Conservation (phyloP, 1,284 basidiomycete genomes). For the Moniliella sp. region DNA sequence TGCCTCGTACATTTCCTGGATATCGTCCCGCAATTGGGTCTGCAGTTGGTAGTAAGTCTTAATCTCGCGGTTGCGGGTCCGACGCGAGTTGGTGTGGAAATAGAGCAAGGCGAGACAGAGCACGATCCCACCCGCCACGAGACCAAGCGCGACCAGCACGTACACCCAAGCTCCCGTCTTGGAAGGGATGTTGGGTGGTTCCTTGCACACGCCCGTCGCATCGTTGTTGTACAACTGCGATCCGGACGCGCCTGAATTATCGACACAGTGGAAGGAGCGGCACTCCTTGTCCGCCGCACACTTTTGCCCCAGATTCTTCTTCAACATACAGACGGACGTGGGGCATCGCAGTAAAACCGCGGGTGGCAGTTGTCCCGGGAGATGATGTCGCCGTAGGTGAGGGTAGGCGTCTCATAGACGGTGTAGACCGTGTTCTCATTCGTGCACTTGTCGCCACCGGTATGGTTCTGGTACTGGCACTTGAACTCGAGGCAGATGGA, state of each 20-base stretch:
- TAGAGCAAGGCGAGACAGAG: not conserved
- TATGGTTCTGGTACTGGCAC: not conserved
- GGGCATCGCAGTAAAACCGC: not conserved
- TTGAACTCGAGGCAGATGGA: not conserved
- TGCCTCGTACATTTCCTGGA: not conserved
- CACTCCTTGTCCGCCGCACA: constrained; percentile 1
- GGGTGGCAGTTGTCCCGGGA: not conserved
- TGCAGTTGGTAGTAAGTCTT: not conserved
- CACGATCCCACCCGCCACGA: not conserved
- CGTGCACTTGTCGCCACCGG: not conserved
- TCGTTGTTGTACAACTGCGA: not conserved
- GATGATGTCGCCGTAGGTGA: not conserved
- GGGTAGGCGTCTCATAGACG: not conserved
- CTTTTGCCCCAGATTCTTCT: not conserved
- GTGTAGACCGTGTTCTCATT: constrained; percentile 1
- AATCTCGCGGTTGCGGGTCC: not conserved
- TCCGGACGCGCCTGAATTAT: not conserved
- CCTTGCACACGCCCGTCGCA: not conserved
- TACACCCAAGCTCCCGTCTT: not conserved
- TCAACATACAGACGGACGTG: not conserved
- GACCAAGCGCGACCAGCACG: not conserved
- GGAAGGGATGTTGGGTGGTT: not conserved
- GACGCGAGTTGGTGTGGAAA: not conserved
- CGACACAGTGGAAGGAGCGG: not conserved
- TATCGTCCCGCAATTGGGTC: not conserved